Base-by-base conservation (phyloP, 1,284 basidiomycete species). In the Volvariella volvacea region DNA sequence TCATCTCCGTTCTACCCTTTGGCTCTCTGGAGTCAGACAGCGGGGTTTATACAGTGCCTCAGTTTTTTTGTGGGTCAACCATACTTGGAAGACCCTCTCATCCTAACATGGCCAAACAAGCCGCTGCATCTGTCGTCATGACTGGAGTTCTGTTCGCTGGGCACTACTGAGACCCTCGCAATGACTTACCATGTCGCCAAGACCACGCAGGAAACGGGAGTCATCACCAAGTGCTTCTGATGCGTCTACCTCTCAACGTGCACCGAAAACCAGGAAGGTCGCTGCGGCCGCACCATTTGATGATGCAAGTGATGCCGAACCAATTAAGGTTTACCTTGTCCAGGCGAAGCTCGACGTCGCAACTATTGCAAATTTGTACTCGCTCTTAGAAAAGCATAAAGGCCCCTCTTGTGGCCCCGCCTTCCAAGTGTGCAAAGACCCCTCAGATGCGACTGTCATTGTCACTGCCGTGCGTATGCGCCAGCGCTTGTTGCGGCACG, bases 391-490 rank as follows among this genome's bases (percentile, higher is more conserved):
- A 48, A 55, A 51, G 9, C 59, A 64, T 42, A 8, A n/a, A 36
- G 12, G 20, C 10, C 37, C 43, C 33, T 21, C 45, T 36, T 17
- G 40, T 14, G 46, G 48, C 28, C 22, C 41, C n/a, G 19, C 16
- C n/a, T 48, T 80, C 19, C 56, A 67, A 41, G 54, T 78, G 12
- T 70, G 69, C 44, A 49, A 52, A 8, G 55, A 69, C 39, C 52
- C 62, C 2, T 58, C 69, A n/a, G 68, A 76, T 7, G 80, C 83
- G 2, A 74, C 87, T 42, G 65, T 88, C 22, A 63, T 89, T 33
- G 56, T 89, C 42, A 86, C 86, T 3, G 71, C 66, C 14, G 66
- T 88, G 21, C 68, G 60, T 25, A 87, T 86, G 76, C 68, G 70
- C 48, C 71, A 73, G 48, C 72, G 87, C 3, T 63, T 89, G 2